Evolutionary conservation across 2,329 filamentous ascomycete species (phyloP).

Genomic region (Trematosphaeria pertusa): DNA sequence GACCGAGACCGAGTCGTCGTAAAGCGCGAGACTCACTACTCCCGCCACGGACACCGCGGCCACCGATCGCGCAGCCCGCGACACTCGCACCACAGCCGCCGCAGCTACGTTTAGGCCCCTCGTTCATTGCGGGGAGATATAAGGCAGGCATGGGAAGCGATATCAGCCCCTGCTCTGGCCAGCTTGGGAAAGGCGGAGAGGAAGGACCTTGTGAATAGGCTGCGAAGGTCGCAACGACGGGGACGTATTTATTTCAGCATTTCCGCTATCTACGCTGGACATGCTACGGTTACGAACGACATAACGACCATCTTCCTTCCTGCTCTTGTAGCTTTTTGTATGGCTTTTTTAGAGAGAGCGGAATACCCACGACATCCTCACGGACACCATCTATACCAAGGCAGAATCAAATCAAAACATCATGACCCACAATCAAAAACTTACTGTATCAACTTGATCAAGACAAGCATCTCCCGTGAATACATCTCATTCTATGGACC

Average conservation of each 20-base stretch:
- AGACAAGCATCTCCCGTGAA: no score
- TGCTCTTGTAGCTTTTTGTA: constrained; percentile 1
- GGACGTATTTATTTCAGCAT: neutral
- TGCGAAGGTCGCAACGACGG: neutral
- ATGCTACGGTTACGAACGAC: neutral
- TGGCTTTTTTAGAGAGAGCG: constrained; percentile 5
- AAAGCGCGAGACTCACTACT: constrained; percentile 59
- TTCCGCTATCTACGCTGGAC: neutral
- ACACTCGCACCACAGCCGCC: constrained; percentile 47
- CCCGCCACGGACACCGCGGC: constrained; percentile 51
- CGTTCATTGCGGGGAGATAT: neutral
- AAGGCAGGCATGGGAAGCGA: no score
- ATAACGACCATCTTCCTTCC: no score
- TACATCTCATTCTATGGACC: no score
- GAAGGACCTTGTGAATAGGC: neutral
- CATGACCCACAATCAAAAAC: neutral
- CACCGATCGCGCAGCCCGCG: constrained; percentile 48
- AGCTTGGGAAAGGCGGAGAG: no score
- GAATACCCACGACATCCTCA: constrained; percentile 6
- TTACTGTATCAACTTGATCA: no score
- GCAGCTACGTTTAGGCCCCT: constrained; percentile 42
- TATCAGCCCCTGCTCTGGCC: no score
- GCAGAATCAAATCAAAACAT: neutral
- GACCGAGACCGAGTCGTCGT: constrained; percentile 58
- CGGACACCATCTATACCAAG: no score